Evolutionary conservation across 2,329 filamentous ascomycete genomes (phyloP).

Genomic region (Colletotrichum sublineola): DNA sequence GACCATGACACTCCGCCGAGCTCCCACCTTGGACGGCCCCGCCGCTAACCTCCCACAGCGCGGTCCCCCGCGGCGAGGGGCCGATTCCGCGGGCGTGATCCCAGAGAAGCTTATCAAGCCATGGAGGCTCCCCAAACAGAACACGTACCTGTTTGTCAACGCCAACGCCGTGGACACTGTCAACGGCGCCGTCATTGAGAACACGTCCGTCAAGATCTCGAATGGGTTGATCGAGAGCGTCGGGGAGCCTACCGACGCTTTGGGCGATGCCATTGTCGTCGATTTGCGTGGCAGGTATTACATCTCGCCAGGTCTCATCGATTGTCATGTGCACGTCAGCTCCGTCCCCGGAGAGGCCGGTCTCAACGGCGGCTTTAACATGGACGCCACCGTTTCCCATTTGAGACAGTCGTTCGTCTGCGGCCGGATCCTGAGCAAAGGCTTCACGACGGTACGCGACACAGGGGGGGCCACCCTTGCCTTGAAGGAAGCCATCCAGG

Average conservation of each 20-base stretch:
- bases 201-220: constrained; percentile 51
- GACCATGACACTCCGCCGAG: constrained; percentile 32
- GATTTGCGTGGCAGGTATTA: constrained; percentile 49
- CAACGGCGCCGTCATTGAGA: constrained; percentile 49
- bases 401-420: constrained; percentile 63
- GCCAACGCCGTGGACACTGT: constrained; percentile 59
- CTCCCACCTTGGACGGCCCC: constrained; percentile 9
- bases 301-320: constrained; percentile 51
- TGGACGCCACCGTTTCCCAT: constrained; percentile 53
- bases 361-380: constrained; percentile 45
- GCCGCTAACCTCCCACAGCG: background rate
- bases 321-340: constrained; percentile 51
- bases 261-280: constrained; percentile 38
- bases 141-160: constrained; percentile 55
- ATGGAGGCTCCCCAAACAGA: constrained; percentile 52
- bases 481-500: constrained; percentile 67
- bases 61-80: background rate
- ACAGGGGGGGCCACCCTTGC: constrained; percentile 68
- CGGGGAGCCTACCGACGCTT: background rate
- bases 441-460: constrained; percentile 71
- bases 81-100: constrained; percentile 17
- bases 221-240: constrained; percentile 52
- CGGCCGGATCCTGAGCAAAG: constrained; percentile 65
- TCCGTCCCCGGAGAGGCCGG: constrained; percentile 48
- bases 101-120: constrained; percentile 50